Percentiles rank a stretch among this genome's conserved stretches.
Evolutionary conservation across 208 protist species (phyloP).

Genomic region (Polymyxa betae): DNA sequence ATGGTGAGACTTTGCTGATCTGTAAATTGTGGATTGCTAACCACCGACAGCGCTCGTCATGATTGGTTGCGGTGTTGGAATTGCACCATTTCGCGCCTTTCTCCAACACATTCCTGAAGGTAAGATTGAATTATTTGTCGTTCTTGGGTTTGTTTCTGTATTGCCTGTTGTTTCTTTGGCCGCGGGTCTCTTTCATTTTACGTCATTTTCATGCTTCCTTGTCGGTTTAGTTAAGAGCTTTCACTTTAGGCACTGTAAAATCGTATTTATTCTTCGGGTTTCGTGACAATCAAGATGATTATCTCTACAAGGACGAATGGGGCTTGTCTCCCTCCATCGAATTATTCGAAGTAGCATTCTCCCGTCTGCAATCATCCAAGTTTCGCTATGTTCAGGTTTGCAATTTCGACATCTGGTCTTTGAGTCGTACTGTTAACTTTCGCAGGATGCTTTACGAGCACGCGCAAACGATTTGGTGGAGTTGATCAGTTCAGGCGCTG

Average conservation of each 20-base stretch:
- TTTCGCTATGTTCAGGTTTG: slow-evolving; percentile 10
- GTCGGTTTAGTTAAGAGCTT: no score
- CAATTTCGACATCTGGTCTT: background rate
- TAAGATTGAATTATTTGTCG: background rate
- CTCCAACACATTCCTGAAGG: slow-evolving; percentile 29
- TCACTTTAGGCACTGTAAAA: background rate
- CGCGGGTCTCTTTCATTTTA: background rate
- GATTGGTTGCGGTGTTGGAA: slow-evolving; percentile 37
- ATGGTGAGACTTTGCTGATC: no score
- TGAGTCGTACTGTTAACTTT: background rate
- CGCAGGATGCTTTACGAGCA: slow-evolving; percentile 7
- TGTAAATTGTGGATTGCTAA: background rate
- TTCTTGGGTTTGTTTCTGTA: background rate
- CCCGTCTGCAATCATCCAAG: background rate
- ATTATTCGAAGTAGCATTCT: background rate
- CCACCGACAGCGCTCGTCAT: background rate
- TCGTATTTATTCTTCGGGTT: background rate
- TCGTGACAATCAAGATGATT: slow-evolving; percentile 37
- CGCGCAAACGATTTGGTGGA: background rate
- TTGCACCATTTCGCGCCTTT: slow-evolving; percentile 15
- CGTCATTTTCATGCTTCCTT: background rate
- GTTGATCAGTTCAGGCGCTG: background rate
- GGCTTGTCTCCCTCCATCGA: background rate
- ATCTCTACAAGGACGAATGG: slow-evolving; percentile 22
- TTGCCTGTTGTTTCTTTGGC: background rate